A percentile compares a stretch with the other conserved stretches of the same genome.
These are phyloP conservation scores for Darksidea phi DNA, from an alignment of 495 filamentous ascomycete species.

Conservation along the genomic window DNA sequence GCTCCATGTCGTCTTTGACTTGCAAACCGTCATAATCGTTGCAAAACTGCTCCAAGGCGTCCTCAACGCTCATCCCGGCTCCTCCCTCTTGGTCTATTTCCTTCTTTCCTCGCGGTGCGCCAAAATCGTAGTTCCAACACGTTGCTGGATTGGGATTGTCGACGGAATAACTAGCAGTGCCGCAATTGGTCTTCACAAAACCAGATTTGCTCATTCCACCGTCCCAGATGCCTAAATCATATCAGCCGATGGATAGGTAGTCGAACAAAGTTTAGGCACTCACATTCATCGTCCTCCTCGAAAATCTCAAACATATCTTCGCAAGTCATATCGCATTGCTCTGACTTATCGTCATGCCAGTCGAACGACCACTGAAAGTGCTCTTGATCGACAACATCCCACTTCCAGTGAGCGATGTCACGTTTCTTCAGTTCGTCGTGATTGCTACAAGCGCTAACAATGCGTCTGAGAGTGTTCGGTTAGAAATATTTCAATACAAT, in stretches of 20 bases:
- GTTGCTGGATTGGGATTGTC: neutral
- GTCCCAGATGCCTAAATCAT: neutral
- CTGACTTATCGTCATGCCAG: neutral
- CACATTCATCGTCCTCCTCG: neutral
- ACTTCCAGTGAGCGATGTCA: neutral
- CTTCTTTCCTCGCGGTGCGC: neutral
- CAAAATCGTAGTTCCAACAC: neutral
- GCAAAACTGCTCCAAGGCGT: neutral
- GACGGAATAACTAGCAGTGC: neutral
- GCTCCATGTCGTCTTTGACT: neutral
- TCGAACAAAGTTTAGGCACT: neutral
- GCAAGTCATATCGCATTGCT: neutral
- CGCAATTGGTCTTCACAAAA: neutral
- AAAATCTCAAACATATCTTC: neutral
- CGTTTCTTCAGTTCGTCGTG: neutral
- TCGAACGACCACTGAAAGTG: neutral
- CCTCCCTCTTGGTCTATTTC: neutral
- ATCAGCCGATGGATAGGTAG: too few species aligned
- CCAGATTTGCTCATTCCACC: constrained; percentile 1
- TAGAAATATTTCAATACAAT: neutral
- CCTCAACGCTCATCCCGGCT: neutral
- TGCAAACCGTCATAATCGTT: neutral
- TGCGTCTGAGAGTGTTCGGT: neutral
- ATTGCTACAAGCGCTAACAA: neutral
- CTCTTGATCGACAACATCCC: neutral